Base-by-base conservation (phyloP, 768 basidiomycete species). In the Podaxis mareebaensis region DNA sequence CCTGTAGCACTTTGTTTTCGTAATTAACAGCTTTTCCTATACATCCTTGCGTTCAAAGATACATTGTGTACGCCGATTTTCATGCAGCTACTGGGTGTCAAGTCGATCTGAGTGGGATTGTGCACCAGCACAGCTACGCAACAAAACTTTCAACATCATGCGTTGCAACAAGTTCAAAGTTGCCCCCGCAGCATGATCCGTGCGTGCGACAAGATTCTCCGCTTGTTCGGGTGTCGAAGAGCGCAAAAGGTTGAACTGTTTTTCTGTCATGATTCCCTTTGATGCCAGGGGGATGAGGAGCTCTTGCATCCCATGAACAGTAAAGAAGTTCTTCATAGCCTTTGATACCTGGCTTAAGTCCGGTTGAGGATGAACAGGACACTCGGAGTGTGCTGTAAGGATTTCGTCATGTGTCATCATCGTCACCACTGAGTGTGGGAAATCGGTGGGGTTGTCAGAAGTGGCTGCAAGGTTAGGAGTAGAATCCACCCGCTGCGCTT, bases 241-340 rank as follows among this genome's bases (percentile, higher is more conserved):
- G 30, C 63, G 61, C 36, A 73, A 70, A 1, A 59, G 46, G 1
- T 52, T 17, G 42, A 73, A 69, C 5, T 71, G 68, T 7, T 66
- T 53, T 12, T 72, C 64, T 13, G 64, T 70, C 12, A 52, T 69
- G 22, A 76, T 64, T 2, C 71, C 71, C 11, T 68, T 66, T 42
- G 56, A 60, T 2, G 70, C 65, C 44, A 76, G 67, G 3, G 68
- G 66, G 26, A 72, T 70, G n/a, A 74, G 58, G 28, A 75, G 67
- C 42, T 75, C 74, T 22, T 67, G 66, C 24, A 73, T 52, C 20
- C 71, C 69, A 36, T 65, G 67, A 3, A 52, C 39, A 4, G 63
- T 28, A 61, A 54, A 73, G 54, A 38, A 69, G 40, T 10, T 58
- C 38, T 46, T 64, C 65, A 76, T 63, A 28, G 54, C 64, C 5